These are phyloP conservation scores for Thielaviopsis ethacetica DNA, from an alignment of 2,329 filamentous ascomycete species.

Conservation along the genomic window DNA sequence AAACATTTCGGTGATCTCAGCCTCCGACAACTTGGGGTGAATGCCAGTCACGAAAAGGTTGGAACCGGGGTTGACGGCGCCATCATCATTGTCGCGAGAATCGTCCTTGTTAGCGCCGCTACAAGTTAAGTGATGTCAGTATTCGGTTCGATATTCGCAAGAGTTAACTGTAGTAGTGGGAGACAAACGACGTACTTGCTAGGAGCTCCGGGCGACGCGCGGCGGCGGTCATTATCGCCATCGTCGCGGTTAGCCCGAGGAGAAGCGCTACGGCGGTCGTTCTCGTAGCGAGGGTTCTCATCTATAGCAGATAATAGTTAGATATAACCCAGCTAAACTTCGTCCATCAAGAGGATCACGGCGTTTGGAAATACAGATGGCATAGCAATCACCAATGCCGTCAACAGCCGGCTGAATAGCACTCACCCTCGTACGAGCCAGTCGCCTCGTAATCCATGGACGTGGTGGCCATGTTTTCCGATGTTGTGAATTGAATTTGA, in stretches of 20 bases:
- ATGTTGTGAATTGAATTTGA: slow-evolving; percentile 14
- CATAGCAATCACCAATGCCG: not conserved
- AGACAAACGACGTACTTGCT: slow-evolving; percentile 36
- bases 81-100: slow-evolving; percentile 51
- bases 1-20: slow-evolving; percentile 85
- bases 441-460: slow-evolving; percentile 58
- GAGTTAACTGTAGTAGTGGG: not conserved
- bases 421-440: slow-evolving; percentile 47
- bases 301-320: slow-evolving; percentile 24
- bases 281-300: slow-evolving; percentile 48
- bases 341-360: not conserved
- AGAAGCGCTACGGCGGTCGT: slow-evolving; percentile 49
- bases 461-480: slow-evolving; percentile 38
- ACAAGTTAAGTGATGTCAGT: slow-evolving; percentile 16
- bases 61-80: slow-evolving; percentile 79
- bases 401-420: not conserved
- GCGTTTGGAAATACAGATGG: not conserved
- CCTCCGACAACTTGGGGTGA: slow-evolving; percentile 76
- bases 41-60: slow-evolving; percentile 99
- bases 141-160: not conserved
- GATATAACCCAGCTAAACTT: not conserved
- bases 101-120: slow-evolving; percentile 32
- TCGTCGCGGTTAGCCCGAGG: slow-evolving; percentile 46
- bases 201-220: slow-evolving; percentile 40
- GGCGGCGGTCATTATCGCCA: slow-evolving; percentile 40